A percentile compares a stretch with the other conserved stretches of the same genome.
Evolutionary conservation across 805 yeast genomes (phyloP).

Genomic region (Yarrowia sp.): DNA sequence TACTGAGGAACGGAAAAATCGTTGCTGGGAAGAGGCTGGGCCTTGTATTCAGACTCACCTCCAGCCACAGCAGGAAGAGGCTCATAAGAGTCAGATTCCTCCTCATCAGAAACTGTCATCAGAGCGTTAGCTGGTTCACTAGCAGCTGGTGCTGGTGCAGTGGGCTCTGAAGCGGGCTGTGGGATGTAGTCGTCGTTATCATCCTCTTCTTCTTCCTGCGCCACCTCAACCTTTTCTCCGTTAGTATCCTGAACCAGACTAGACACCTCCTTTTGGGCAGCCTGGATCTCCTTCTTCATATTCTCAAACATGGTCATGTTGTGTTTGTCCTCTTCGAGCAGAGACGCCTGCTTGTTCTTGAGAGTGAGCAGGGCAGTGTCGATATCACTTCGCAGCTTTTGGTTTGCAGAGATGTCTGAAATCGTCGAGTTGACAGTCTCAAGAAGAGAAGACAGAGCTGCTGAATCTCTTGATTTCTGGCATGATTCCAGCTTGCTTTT

Average conservation of each 20-base stretch:
- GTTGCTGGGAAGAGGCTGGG: background rate
- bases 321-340: slow-evolving; percentile 2
- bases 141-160: background rate
- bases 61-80: slow-evolving; percentile 1
- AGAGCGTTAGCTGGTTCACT: background rate
- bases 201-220: background rate
- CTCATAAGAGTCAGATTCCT: background rate
- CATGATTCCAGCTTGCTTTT: slow-evolving; percentile 8
- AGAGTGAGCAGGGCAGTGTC: background rate
- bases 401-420: slow-evolving; percentile 8
- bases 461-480: background rate
- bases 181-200: slow-evolving; percentile 10
- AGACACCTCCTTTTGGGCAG: slow-evolving; percentile 3
- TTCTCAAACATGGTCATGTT: slow-evolving; percentile 15
- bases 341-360: slow-evolving; percentile 18
- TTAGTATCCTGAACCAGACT: slow-evolving; percentile 10
- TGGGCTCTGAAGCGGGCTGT: background rate
- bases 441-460: background rate
- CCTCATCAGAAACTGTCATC: background rate
- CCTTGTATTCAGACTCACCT: background rate
- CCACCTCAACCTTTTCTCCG: background rate
- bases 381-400: background rate
- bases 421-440: slow-evolving; percentile 6
- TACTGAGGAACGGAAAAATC: slow-evolving; percentile 30
- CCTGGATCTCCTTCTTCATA: background rate